phyloP scores from a whole-genome alignment of 495 filamentous ascomycete species.

The Chaetomium cochliodes region DNA sequence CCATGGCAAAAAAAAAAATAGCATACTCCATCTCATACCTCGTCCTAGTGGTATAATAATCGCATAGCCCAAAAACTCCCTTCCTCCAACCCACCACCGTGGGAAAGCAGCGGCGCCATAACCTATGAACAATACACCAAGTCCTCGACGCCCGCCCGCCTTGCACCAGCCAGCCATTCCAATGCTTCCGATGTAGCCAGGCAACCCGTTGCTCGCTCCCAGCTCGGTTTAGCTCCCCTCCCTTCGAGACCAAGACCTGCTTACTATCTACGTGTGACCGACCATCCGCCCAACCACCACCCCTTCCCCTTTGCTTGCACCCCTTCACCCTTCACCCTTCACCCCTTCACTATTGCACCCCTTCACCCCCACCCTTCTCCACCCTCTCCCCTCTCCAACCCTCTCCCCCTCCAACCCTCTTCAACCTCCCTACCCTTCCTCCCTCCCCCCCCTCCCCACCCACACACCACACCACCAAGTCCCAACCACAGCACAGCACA shows the following conservation, averaged over 20 bases:
- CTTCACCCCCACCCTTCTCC: no score
- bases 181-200: not conserved
- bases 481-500: no score
- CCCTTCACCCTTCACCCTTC: no score
- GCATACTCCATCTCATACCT: not conserved
- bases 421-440: not conserved
- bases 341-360: no score
- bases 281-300: no score
- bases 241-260: no score
- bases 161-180: not conserved
- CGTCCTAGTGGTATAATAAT: not conserved
- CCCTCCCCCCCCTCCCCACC: not conserved
- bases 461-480: no score
- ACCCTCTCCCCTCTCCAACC: no score
- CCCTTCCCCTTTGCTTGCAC: no score
- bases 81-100: not conserved
- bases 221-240: no score
- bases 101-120: not conserved
- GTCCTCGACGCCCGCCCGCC: not conserved
- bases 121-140: not conserved
- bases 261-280: no score
- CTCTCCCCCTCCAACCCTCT: not conserved
- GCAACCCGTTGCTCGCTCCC: no score
- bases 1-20: not conserved
- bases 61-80: slow-evolving; percentile 3